Conservation (phyloP, 73 alveolate species). For the Durusdinium trenchii region DNA sequence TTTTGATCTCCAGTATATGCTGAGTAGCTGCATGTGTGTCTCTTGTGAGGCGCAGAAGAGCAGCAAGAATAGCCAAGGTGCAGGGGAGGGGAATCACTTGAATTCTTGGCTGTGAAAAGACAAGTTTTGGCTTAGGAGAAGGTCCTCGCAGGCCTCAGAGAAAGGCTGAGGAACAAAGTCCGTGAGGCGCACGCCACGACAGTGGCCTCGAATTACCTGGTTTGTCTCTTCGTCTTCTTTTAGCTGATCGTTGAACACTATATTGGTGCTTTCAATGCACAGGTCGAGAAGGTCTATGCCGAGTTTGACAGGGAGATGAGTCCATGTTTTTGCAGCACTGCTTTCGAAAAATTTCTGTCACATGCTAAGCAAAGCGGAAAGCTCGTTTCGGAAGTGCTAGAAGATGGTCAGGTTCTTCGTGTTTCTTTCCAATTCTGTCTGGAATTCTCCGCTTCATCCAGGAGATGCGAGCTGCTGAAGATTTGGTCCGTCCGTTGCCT, state of each 20-base stretch:
- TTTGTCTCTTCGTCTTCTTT: too few species aligned
- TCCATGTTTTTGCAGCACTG: neutral
- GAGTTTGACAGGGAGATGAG: conserved; percentile 33
- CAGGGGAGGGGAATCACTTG: neutral
- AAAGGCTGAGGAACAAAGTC: conserved; percentile 59
- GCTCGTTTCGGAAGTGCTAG: too few species aligned
- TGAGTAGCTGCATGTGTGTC: neutral
- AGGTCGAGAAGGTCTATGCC: conserved; percentile 55
- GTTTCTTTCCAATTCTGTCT: too few species aligned
- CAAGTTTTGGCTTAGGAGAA: conserved; percentile 38
- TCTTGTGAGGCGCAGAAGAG: conserved; percentile 44
- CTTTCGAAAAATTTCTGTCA: neutral
- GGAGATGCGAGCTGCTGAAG: conserved; percentile 66
- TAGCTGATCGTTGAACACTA: neutral
- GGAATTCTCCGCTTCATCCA: neutral
- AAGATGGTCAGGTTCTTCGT: too few species aligned
- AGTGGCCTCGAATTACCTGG: too few species aligned
- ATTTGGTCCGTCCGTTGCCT: conserved; percentile 48
- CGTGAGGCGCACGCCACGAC: too few species aligned
- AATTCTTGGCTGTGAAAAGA: neutral
- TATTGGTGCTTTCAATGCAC: neutral
- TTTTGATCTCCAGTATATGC: neutral
- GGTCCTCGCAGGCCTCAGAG: conserved; percentile 81
- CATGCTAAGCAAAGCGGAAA: too few species aligned
- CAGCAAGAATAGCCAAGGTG: conserved; percentile 89